phyloP scores from a whole-genome alignment of 257 asterid genomes.

The Solanum bulbocastanum region DNA sequence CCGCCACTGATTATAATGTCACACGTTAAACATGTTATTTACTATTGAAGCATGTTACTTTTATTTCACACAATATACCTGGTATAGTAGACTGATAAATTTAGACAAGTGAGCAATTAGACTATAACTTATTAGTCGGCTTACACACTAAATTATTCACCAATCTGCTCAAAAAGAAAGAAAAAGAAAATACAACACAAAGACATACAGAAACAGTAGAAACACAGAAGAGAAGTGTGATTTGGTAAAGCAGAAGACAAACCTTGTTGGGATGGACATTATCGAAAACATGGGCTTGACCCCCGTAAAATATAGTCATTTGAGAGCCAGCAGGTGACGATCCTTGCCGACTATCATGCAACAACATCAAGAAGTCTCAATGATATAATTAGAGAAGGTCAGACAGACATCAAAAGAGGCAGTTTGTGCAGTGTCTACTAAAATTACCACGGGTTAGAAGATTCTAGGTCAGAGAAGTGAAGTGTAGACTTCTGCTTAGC shows the following conservation, averaged over 20 bases:
- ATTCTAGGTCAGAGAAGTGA: conserved; percentile 51
- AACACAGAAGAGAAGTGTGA: not conserved
- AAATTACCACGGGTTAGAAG: conserved; percentile 53
- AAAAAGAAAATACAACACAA: not conserved
- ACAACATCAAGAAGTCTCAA: conserved; percentile 9
- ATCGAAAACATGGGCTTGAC: conserved; percentile 95
- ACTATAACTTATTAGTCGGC: not conserved
- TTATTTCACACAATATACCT: not conserved
- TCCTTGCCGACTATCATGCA: conserved; percentile 52
- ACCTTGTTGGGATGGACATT: conserved; percentile 87
- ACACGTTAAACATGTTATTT: not conserved
- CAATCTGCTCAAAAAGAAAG: not conserved
- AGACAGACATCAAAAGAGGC: not conserved
- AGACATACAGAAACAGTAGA: not conserved
- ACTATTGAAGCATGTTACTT: not conserved
- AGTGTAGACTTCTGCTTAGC: conserved; percentile 45
- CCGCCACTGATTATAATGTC: not conserved
- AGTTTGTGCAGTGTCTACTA: not conserved
- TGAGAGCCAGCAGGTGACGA: conserved; percentile 44
- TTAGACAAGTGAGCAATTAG: not conserved
- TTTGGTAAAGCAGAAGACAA: conserved; percentile 1
- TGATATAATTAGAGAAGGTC: not conserved
- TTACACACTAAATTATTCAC: not conserved
- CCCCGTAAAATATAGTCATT: conserved; percentile 91
- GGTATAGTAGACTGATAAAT: not conserved